A percentile compares a stretch with the other conserved stretches of the same genome.
These are phyloP conservation scores for Raffaelea albimanens DNA, from an alignment of 2,329 filamentous ascomycete genomes.

Conservation along the genomic window DNA sequence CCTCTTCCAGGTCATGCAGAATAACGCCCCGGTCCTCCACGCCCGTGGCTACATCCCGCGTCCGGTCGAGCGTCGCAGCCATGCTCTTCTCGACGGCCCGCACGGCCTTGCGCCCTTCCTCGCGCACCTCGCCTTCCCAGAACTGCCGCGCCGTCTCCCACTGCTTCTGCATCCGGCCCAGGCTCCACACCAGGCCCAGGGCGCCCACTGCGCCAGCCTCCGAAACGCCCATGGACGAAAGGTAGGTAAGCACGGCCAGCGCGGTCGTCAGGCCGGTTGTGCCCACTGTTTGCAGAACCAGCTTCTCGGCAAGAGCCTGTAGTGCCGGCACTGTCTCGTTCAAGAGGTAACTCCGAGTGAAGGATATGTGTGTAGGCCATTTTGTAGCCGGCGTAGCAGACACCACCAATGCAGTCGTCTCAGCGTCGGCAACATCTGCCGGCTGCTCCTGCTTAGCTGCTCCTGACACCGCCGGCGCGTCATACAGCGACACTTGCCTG, in stretches of 20 bases:
- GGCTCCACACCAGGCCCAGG: conserved; percentile 49
- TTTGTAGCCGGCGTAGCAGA: conserved; percentile 19
- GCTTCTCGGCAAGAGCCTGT: conserved; percentile 62
- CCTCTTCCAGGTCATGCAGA: conserved; percentile 26
- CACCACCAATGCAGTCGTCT: neutral
- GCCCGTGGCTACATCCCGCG: conserved; percentile 12
- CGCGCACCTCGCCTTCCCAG: conserved; percentile 59
- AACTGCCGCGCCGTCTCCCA: conserved; percentile 52
- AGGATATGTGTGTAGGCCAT: conserved; percentile 69
- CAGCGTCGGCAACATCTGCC: neutral
- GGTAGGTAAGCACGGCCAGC: conserved; percentile 46
- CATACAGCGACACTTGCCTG: too few relatives aligned
- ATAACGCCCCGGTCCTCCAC: conserved; percentile 9
- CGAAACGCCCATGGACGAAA: conserved; percentile 46
- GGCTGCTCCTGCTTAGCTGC: neutral
- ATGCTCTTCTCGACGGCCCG: conserved; percentile 45
- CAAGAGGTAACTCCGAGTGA: conserved; percentile 57
- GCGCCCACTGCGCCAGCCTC: conserved; percentile 54
- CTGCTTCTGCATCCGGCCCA: conserved; percentile 49
- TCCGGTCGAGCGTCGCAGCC: conserved; percentile 31
- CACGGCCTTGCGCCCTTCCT: conserved; percentile 56
- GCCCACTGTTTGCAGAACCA: conserved; percentile 66
- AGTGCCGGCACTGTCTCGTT: conserved; percentile 59
- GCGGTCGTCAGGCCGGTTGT: conserved; percentile 55
- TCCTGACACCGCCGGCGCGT: too few relatives aligned